Percentiles rank a stretch among this genome's conserved stretches.
Conservation (phyloP, 129 eudicot species). For the Helianthus annuus region DNA sequence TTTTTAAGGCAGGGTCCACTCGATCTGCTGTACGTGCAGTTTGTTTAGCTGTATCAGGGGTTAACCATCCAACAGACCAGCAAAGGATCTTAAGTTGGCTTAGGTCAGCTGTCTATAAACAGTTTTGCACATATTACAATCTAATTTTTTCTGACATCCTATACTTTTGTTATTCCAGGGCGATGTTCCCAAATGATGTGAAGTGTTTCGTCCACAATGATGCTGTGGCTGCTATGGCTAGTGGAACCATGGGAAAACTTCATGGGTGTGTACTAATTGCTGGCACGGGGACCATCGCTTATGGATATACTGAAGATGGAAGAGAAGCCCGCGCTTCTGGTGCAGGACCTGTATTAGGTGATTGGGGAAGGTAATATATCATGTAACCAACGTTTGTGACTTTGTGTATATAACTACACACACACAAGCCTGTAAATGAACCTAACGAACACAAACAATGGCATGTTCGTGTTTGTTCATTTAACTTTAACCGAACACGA, state of each 20-base stretch:
- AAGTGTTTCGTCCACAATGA: conserved; percentile 81
- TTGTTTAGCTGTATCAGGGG: conserved; percentile 94
- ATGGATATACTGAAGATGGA: conserved; percentile 87
- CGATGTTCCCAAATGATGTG: conserved; percentile 67
- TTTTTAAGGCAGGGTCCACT: conserved; percentile 62
- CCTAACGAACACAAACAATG: too few relatives aligned
- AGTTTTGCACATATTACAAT: background rate
- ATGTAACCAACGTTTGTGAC: background rate
- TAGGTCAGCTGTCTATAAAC: conserved; percentile 48
- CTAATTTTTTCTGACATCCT: background rate
- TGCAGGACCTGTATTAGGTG: conserved; percentile 96
- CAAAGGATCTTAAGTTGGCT: conserved; percentile 74
- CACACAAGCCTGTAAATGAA: too few relatives aligned
- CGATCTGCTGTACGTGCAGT: conserved; percentile 82
- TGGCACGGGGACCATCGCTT: conserved; percentile 97
- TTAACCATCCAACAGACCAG: conserved; percentile 92
- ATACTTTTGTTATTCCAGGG: conserved; percentile 38
- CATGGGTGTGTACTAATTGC: conserved; percentile 97
- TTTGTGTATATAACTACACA: background rate
- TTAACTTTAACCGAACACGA: too few relatives aligned
- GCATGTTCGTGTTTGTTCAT: too few relatives aligned
- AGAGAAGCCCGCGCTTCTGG: conserved; percentile 97
- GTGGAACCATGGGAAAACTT: conserved; percentile 99
- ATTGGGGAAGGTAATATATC: conserved; percentile 88
- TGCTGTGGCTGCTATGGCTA: conserved; percentile 96